Evolutionary conservation across 768 basidiomycete species (phyloP).

Genomic region (Tricholoma flavovirens): DNA sequence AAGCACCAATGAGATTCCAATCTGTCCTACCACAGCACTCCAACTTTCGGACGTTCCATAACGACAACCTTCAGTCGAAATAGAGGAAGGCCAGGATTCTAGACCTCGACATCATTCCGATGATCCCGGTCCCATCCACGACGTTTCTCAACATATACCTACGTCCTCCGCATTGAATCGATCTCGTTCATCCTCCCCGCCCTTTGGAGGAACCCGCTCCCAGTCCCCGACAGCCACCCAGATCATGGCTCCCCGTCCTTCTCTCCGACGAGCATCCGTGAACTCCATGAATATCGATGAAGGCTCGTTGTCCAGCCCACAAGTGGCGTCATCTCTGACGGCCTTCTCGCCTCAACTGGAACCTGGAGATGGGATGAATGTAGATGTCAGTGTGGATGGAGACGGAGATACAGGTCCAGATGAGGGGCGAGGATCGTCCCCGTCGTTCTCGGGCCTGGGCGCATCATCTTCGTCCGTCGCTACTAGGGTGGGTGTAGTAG

Average conservation of each 20-base stretch:
- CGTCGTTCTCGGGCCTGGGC: background rate
- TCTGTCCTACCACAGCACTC: background rate
- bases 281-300: slow-evolving; percentile 8
- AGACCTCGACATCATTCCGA: background rate
- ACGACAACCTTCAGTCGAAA: background rate
- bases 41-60: background rate
- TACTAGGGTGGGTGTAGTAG: background rate
- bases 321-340: background rate
- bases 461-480: background rate
- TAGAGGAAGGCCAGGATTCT: no score
- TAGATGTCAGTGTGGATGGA: background rate
- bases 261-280: background rate
- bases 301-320: background rate
- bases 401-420: background rate
- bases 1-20: background rate
- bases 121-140: background rate
- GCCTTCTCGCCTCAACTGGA: background rate
- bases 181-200: background rate
- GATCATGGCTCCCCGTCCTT: background rate
- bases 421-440: background rate
- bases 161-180: background rate
- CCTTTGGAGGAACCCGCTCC: background rate
- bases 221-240: background rate
- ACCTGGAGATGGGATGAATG: background rate
- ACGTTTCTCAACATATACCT: background rate